Evolutionary conservation across 1,284 basidiomycete genomes (phyloP).

Genomic region (Meripilus lineatus): DNA sequence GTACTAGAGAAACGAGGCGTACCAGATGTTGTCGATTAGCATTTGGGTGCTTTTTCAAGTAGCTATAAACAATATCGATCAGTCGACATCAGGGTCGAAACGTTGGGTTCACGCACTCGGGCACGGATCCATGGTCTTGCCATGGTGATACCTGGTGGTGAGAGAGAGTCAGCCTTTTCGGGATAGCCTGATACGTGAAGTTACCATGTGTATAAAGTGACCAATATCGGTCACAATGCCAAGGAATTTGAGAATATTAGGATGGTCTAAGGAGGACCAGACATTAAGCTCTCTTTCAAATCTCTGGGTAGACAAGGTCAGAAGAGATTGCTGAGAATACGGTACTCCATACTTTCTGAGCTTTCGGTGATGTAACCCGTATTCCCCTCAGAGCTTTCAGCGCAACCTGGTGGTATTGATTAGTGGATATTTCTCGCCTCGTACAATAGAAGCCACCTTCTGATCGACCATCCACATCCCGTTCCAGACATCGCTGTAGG

Average conservation of each 20-base stretch:
- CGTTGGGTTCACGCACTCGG: conserved; percentile 1
- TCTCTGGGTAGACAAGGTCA: conserved; percentile 24
- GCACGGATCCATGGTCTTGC: conserved; percentile 39
- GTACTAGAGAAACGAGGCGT: conserved; percentile 14
- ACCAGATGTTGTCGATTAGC: conserved; percentile 40
- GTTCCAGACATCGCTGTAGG: conserved; percentile 45
- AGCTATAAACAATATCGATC: not conserved
- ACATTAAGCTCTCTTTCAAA: conserved; percentile 49
- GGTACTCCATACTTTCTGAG: conserved; percentile 28
- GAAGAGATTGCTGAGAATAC: not conserved
- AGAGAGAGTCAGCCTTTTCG: not conserved
- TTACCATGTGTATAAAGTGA: conserved; percentile 42
- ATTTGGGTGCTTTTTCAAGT: conserved; percentile 22
- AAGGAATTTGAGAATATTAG: conserved; percentile 46
- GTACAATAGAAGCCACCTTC: conserved; percentile 25
- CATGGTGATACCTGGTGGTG: conserved; percentile 50
- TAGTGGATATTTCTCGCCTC: conserved; percentile 1
- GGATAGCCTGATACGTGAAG: conserved; percentile 1
- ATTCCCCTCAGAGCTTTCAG: conserved; percentile 46
- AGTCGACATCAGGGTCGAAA: too few species aligned
- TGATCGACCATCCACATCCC: conserved; percentile 46
- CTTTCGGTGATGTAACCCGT: conserved; percentile 34
- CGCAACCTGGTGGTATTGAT: too few species aligned
- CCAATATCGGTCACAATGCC: conserved; percentile 51
- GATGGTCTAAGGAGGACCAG: conserved; percentile 45